phyloP scores from a whole-genome alignment of 2,329 filamentous ascomycete species.

The Zalaria obscura region DNA sequence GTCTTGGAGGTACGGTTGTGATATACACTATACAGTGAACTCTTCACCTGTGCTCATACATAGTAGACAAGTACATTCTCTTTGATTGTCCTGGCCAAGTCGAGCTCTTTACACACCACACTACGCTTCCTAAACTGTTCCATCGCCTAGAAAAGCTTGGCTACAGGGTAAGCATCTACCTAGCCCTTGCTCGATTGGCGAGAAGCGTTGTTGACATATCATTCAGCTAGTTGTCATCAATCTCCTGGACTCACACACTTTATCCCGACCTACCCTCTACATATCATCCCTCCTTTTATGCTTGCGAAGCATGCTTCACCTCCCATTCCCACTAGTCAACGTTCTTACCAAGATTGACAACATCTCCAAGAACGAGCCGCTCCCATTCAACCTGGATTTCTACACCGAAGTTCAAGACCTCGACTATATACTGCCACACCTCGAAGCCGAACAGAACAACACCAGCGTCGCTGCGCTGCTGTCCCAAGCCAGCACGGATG shows the following conservation, averaged over 20 bases:
- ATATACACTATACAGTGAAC: no score
- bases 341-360: constrained; percentile 98
- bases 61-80: constrained; percentile 68
- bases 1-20: constrained; percentile 43
- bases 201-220: constrained; percentile 14
- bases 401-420: constrained; percentile 97
- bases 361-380: constrained; percentile 50
- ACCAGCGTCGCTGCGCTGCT: constrained; percentile 8
- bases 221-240: constrained; percentile 78
- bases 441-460: constrained; percentile 61
- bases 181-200: background rate
- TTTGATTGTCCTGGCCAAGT: constrained; percentile 97
- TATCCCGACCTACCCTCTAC: constrained; percentile 87
- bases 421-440: constrained; percentile 63
- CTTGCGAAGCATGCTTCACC: constrained; percentile 91
- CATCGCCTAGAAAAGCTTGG: constrained; percentile 78
- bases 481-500: constrained; percentile 31
- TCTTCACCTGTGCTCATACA: background rate
- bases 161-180: constrained; percentile 57
- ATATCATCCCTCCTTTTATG: constrained; percentile 87
- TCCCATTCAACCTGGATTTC: constrained; percentile 92
- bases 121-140: constrained; percentile 82
- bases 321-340: constrained; percentile 92
- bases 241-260: constrained; percentile 83
- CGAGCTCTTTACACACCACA: constrained; percentile 92